Evolutionary conservation across 2,329 filamentous ascomycete genomes (phyloP).

Genomic region (Trichophyton verrucosum): DNA sequence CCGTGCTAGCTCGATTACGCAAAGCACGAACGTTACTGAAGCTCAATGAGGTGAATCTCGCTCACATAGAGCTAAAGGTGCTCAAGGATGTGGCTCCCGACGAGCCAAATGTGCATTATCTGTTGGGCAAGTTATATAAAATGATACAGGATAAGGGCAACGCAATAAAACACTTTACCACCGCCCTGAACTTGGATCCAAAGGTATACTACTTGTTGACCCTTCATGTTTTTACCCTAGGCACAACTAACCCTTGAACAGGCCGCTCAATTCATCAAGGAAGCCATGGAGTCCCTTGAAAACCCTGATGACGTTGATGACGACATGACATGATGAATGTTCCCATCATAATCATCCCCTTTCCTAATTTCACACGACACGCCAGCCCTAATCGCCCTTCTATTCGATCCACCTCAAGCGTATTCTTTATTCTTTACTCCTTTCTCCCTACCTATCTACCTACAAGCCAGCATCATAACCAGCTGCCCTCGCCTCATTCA

Average conservation of each 20-base stretch:
- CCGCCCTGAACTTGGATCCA: conserved; percentile 86
- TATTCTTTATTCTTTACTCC: background rate
- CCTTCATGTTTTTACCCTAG: conserved; percentile 12
- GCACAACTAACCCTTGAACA: conserved; percentile 26
- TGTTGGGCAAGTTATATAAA: conserved; percentile 60
- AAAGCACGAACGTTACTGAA: conserved; percentile 80
- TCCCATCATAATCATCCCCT: background rate
- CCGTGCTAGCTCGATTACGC: conserved; percentile 77
- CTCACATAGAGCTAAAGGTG: conserved; percentile 71
- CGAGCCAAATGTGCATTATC: conserved; percentile 90
- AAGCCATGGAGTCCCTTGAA: conserved; percentile 86
- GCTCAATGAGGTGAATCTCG: conserved; percentile 55
- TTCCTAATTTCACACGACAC: background rate
- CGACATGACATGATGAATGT: conserved; percentile 30
- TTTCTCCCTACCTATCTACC: conserved; percentile 18
- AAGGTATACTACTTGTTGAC: conserved; percentile 52
- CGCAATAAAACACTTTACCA: conserved; percentile 89
- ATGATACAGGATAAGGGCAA: conserved; percentile 48
- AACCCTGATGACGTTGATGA: conserved; percentile 54
- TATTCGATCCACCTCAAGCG: background rate
- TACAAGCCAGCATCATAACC: conserved; percentile 37
- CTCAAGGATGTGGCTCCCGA: conserved; percentile 85
- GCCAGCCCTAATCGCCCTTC: background rate
- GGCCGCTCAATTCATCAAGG: conserved; percentile 90
- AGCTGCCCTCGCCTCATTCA: background rate